A percentile compares a stretch with the other conserved stretches of the same genome.
phyloP scores from a whole-genome alignment of 2,329 filamentous ascomycete species.

The Alternaria triticina region DNA sequence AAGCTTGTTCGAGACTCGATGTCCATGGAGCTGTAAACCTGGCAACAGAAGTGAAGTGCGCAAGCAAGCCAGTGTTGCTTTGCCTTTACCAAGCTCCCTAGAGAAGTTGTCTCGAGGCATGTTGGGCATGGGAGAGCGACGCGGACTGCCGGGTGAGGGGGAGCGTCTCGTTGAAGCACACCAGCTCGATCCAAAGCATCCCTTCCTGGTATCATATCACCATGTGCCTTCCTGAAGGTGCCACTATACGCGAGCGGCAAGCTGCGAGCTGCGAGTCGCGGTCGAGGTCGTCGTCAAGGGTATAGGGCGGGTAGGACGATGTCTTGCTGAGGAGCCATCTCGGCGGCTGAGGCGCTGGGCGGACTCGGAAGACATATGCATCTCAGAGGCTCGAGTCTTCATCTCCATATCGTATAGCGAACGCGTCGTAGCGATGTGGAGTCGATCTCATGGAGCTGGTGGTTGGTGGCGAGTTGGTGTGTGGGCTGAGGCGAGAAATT shows the following conservation, averaged over 20 bases:
- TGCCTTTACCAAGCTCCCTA: neutral
- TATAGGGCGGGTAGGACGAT: neutral
- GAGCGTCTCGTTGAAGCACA: neutral
- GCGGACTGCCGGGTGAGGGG: neutral
- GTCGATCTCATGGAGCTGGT: neutral
- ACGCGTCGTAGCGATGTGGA: neutral
- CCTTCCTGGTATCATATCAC: neutral
- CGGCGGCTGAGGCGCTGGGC: neutral
- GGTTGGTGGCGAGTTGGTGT: neutral
- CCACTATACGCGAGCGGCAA: neutral
- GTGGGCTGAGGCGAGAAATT: constrained; percentile 1
- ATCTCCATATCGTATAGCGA: neutral
- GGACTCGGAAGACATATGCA: neutral
- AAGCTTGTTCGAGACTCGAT: neutral
- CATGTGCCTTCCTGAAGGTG: neutral
- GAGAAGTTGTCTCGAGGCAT: neutral
- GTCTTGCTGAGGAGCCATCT: neutral
- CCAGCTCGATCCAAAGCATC: neutral
- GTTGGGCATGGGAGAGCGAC: neutral
- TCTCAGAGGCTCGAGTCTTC: neutral
- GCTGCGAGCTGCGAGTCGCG: neutral
- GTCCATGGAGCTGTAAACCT: neutral
- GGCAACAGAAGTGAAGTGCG: neutral
- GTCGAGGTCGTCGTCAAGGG: neutral
- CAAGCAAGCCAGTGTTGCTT: neutral